A percentile compares a stretch with the other conserved stretches of the same genome.
Conservation (phyloP, 2,329 filamentous ascomycete species). For the Penicillium sp. region DNA sequence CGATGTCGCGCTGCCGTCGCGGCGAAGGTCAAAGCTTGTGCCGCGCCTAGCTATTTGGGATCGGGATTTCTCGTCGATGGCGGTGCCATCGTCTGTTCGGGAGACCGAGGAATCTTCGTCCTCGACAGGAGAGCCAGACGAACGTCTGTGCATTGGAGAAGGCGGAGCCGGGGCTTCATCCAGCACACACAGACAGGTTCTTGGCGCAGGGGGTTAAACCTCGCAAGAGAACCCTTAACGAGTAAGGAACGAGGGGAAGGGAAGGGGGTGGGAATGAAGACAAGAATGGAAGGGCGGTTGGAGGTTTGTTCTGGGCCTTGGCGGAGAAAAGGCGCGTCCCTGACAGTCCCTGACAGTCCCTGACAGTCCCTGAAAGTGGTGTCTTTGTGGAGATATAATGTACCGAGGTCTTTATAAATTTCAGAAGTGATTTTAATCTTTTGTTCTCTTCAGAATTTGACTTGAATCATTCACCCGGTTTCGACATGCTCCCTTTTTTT, state of each 20-base stretch:
- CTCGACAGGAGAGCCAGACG: slow-evolving; percentile 44
- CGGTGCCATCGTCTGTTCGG: slow-evolving; percentile 35
- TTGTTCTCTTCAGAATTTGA: neutral
- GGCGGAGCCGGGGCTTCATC: slow-evolving; percentile 35
- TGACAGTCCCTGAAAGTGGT: neutral
- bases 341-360: neutral
- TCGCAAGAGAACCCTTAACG: slow-evolving; percentile 17
- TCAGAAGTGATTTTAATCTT: neutral
- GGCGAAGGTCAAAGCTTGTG: slow-evolving; percentile 36
- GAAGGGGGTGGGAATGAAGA: slow-evolving; percentile 4
- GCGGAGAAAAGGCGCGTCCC: too few relatives aligned
- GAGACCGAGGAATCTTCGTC: slow-evolving; percentile 37
- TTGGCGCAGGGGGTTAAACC: slow-evolving; percentile 22
- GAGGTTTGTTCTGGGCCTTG: slow-evolving; percentile 15
- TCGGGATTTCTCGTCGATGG: slow-evolving; percentile 32
- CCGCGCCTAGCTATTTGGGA: slow-evolving; percentile 37
- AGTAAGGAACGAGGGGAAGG: slow-evolving; percentile 11
- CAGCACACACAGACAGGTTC: slow-evolving; percentile 29
- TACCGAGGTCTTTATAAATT: neutral
- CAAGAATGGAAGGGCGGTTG: slow-evolving; percentile 9
- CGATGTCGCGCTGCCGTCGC: slow-evolving; percentile 36
- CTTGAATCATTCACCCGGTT: neutral
- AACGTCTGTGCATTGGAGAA: slow-evolving; percentile 47
- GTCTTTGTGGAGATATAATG: slow-evolving; percentile 4
- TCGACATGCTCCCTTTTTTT: neutral